Conservation (phyloP, 257 asterid species). For the Scutellaria baicalensis region DNA sequence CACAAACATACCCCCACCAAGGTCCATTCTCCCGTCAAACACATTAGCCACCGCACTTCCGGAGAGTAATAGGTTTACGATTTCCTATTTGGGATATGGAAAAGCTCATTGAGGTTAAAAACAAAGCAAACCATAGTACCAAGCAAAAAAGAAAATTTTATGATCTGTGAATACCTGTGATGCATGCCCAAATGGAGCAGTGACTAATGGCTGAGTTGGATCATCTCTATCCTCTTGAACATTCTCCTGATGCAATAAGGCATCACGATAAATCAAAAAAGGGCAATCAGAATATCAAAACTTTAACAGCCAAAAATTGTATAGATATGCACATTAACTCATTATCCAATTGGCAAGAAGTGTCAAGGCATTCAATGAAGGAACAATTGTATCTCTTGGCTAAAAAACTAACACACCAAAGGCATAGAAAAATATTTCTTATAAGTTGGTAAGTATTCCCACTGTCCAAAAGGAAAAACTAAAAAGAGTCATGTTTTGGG, state of each 20-base stretch:
- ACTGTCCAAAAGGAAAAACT: no score
- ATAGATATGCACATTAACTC: background rate
- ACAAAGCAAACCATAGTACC: background rate
- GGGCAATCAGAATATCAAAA: background rate
- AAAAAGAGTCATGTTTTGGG: no score
- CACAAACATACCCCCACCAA: conserved; percentile 94
- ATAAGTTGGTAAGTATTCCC: background rate
- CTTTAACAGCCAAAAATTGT: background rate
- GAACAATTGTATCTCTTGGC: conserved; percentile 1
- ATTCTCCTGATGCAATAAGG: conserved; percentile 19
- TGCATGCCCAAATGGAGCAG: conserved; percentile 99
- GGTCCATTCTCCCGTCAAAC: conserved; percentile 87
- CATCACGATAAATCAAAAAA: conserved; percentile 3
- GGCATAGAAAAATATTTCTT: background rate
- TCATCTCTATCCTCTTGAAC: conserved; percentile 85
- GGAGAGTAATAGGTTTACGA: conserved; percentile 85
- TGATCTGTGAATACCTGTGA: conserved; percentile 67
- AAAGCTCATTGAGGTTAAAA: background rate
- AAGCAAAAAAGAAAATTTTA: conserved; percentile 1
- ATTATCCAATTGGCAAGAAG: background rate
- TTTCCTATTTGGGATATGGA: conserved; percentile 56
- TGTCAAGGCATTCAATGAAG: background rate
- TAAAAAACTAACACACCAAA: background rate
- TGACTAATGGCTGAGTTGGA: conserved; percentile 88
- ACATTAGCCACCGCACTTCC: conserved; percentile 88